These are phyloP conservation scores for Pezicula carpinea DNA, from an alignment of 2,329 filamentous ascomycete species.

Conservation along the genomic window DNA sequence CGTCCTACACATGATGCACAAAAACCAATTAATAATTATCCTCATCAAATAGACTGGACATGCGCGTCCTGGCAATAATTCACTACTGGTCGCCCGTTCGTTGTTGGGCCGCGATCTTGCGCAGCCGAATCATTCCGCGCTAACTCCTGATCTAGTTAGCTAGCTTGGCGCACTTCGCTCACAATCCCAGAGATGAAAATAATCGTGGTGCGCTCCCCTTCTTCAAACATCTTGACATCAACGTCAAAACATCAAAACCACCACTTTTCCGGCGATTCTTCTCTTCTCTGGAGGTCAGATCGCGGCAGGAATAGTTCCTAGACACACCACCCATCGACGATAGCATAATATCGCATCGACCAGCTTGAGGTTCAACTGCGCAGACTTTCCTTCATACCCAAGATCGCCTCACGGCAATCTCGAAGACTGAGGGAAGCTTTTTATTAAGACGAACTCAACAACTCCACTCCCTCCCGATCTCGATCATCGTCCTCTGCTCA, in stretches of 20 bases:
- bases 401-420: conserved; percentile 1
- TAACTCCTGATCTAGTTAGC: too few species aligned
- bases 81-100: too few species aligned
- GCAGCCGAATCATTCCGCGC: too few species aligned
- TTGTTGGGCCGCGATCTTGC: too few species aligned
- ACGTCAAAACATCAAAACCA: conserved; percentile 2
- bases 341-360: neutral
- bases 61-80: too few species aligned
- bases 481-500: conserved; percentile 9
- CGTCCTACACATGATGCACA: too few species aligned
- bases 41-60: too few species aligned
- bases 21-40: too few species aligned
- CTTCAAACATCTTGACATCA: neutral
- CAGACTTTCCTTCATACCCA: conserved; percentile 11
- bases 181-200: neutral
- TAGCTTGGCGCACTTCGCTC: neutral
- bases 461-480: conserved; percentile 11
- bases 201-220: neutral
- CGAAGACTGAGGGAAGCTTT: conserved; percentile 23
- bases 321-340: conserved; percentile 8
- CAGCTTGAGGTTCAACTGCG: conserved; percentile 1
- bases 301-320: conserved; percentile 21
- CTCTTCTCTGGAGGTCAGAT: conserved; percentile 27
- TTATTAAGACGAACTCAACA: conserved; percentile 27
- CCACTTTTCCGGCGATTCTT: conserved; percentile 18